Conservation (phyloP, 805 yeast genomes). For the Candida rishiriensis region DNA sequence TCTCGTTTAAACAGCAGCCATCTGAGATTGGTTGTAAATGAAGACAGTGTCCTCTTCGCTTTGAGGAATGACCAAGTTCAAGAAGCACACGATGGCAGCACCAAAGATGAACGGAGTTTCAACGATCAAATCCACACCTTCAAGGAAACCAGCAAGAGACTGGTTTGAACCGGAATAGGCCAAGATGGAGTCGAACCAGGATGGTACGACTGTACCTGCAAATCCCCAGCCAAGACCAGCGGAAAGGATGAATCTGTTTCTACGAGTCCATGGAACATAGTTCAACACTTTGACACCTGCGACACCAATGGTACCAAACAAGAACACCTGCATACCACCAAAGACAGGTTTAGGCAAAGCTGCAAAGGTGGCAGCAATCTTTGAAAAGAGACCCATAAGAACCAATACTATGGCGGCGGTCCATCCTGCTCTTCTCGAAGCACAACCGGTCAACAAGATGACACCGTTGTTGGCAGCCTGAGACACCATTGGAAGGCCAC, state of each 20-base stretch:
- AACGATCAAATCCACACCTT: slow-evolving; percentile 41
- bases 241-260: slow-evolving; percentile 42
- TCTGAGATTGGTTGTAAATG: too few relatives aligned
- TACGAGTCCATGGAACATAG: slow-evolving; percentile 29
- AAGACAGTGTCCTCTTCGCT: too few relatives aligned
- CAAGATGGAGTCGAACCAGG: slow-evolving; percentile 38
- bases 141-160: slow-evolving; percentile 35
- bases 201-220: slow-evolving; percentile 36
- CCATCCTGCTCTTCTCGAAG: slow-evolving; percentile 44
- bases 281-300: slow-evolving; percentile 32
- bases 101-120: slow-evolving; percentile 31
- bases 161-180: slow-evolving; percentile 36
- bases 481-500: slow-evolving; percentile 72
- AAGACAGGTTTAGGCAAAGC: slow-evolving; percentile 64
- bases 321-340: slow-evolving; percentile 62
- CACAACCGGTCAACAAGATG: slow-evolving; percentile 77
- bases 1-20: too few relatives aligned
- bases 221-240: slow-evolving; percentile 41
- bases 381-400: slow-evolving; percentile 74
- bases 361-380: slow-evolving; percentile 71
- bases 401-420: slow-evolving; percentile 62
- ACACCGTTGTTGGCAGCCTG: slow-evolving; percentile 90
- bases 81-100: slow-evolving; percentile 16
- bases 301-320: slow-evolving; percentile 35
- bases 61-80: slow-evolving; percentile 16